Conservation (phyloP, 1,284 basidiomycete genomes). For the Entoloma clypeatum region DNA sequence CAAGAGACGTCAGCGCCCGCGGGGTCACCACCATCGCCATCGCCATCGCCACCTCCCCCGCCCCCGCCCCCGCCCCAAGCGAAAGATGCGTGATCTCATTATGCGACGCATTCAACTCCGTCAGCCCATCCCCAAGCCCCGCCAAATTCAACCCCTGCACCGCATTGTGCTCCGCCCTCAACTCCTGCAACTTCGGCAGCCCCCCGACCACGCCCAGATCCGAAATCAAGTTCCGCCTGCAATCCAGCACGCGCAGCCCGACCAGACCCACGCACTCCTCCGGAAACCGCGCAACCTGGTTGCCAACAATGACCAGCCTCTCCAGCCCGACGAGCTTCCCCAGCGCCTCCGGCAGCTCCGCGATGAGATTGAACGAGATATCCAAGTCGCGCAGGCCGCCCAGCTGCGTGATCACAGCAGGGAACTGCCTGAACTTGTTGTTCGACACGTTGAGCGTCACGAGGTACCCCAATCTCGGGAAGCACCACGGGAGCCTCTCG, state of each 20-base stretch:
- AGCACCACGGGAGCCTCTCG: conserved; percentile 83
- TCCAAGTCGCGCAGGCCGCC: conserved; percentile 81
- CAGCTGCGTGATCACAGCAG: conserved; percentile 75
- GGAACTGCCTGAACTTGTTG: conserved; percentile 89
- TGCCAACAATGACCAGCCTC: conserved; percentile 84
- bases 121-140: conserved; percentile 61
- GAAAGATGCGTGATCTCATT: conserved; percentile 84
- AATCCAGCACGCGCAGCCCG: conserved; percentile 74
- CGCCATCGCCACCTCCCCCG: too few species aligned
- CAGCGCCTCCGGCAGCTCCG: conserved; percentile 78
- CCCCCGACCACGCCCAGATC: conserved; percentile 70
- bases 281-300: conserved; percentile 80
- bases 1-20: conserved; percentile 74
- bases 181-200: conserved; percentile 64
- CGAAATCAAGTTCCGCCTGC: conserved; percentile 76
- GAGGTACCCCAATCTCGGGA: conserved; percentile 70
- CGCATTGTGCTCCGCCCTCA: conserved; percentile 80
- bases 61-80: conserved; percentile 53
- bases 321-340: conserved; percentile 70
- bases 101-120: conserved; percentile 64
- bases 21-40: too few species aligned
- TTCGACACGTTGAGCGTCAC: conserved; percentile 93
- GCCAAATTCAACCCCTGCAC: conserved; percentile 78
- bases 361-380: conserved; percentile 92
- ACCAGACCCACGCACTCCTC: conserved; percentile 59